Base-by-base conservation (phyloP, 192 early-diverging fungal genomes). In the Helicostylum pulchrum region DNA sequence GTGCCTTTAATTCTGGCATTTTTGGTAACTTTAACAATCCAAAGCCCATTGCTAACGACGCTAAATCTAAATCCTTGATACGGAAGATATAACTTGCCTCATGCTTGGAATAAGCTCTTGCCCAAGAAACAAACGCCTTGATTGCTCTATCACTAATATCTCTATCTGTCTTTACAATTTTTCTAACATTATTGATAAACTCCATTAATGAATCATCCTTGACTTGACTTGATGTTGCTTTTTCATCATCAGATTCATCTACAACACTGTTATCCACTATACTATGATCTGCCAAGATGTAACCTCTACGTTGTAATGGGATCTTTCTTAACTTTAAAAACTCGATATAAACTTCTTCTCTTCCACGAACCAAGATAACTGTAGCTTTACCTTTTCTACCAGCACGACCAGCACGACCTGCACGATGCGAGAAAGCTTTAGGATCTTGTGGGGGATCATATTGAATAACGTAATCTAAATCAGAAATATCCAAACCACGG, bases 371-470 rank as follows among this genome's bases (percentile, higher is more conserved):
- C 44, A 99, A 74, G 49, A 96, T 90, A 17, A 99, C 88, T 1
- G 93, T 81, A 7, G 95, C 95, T 47, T 85, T 85, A 9, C 97
- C 97, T 21, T 82, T 76, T 11, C 89, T 82, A 2, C 97, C 97
- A 19, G 90, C 87, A 23, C 97, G 77, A 10, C 91, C 97, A 0
- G 95, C 95, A 55, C 97, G 86, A 8, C 97, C 97, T 69, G 94
- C 96, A 4, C 97, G 82, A 78, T 99, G 97, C 1, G 94, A 81
- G 75, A 99, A 99, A 7, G 87, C 85, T 77, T 96, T 96, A 5
- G 95, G 95, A 61, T 99, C 95, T 57, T 94, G 93, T 2, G 95
- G 95, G 10, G 97, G 90, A 67, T 99, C 97, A 44, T 89, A 87
- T 72, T 99, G 97, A 34, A 98, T 80, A 1, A 99, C 94, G 65